Evolutionary conservation across 2,329 filamentous ascomycete species (phyloP), one percentile per base, ranked within the genome.

Genomic region (Sclerotinia subarctica): DNA sequence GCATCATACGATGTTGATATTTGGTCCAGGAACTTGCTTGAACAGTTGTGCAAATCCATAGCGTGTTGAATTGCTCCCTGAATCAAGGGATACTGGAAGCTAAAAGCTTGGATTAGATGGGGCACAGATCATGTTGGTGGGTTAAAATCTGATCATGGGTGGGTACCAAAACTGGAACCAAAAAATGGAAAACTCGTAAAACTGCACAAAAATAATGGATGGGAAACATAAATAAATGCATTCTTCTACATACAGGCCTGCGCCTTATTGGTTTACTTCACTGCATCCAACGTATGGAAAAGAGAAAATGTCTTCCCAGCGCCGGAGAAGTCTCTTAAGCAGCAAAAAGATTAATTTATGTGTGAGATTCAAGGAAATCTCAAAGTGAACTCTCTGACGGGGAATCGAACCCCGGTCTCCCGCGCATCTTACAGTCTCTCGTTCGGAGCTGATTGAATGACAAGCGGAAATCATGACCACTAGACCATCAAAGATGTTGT

Each of bases 401-500:
- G 71, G 72, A 73, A 69, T 73, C 70, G 70, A 73, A 73, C 72
- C 72, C 72, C 72, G 72, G 70, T 73, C 72, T 73, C 72, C 72
- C 72, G 72, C 70, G 72, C 53, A n/a, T n/a, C n/a, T n/a, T n/a
- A n/a, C n/a, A n/a, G n/a, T n/a, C n/a, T n/a, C n/a, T n/a, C n/a
- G n/a, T n/a, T n/a, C n/a, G n/a, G n/a, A n/a, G n/a, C n/a, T n/a
- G n/a, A n/a, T n/a, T 51, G 29, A 38, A 69, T 77, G 76, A 77
- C 75, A 77, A 77, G 76, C 76, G 74, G 76, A 77, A 77, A 77
- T 77, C 75, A 77, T 77, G 71, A 77, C 76, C 75, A 73, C 76
- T 76, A 77, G 75, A 77, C 75, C 75, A 77, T 77, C 73, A 67
- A 63, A 67, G 65, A 67, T n/a, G 44, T n/a, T 24, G 13, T 49